A percentile compares a stretch with the other conserved stretches of the same genome.
These are phyloP conservation scores for Podospora pseudoanserina DNA, from an alignment of 495 filamentous ascomycete species.

Conservation along the genomic window DNA sequence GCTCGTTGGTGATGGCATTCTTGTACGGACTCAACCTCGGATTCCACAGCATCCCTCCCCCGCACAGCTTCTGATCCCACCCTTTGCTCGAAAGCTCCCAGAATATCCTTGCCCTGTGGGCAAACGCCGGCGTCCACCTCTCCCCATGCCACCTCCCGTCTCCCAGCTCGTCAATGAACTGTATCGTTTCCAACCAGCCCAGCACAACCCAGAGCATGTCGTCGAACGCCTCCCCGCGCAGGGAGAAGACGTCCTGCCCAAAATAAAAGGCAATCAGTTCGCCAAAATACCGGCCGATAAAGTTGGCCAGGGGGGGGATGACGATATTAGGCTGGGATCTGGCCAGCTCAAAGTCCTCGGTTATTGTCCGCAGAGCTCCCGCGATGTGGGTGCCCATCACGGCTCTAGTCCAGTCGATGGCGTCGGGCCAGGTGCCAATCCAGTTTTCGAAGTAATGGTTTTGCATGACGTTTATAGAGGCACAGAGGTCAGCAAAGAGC, in stretches of 20 bases:
- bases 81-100: conserved; percentile 75
- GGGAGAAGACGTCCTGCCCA: conserved; percentile 72
- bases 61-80: conserved; percentile 80
- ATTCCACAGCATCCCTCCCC: conserved; percentile 92
- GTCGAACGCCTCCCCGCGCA: conserved; percentile 82
- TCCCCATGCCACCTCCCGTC: conserved; percentile 63
- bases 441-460: conserved; percentile 69
- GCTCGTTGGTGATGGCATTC: conserved; percentile 94
- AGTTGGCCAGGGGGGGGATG: conserved; percentile 59
- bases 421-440: conserved; percentile 76
- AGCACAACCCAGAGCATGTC: conserved; percentile 98
- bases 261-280: conserved; percentile 77
- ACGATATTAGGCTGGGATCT: conserved; percentile 26
- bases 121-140: conserved; percentile 73
- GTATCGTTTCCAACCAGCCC: conserved; percentile 80
- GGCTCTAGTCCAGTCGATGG: conserved; percentile 94
- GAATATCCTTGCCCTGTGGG: conserved; percentile 83
- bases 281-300: conserved; percentile 77
- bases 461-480: conserved; percentile 72
- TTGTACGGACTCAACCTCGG: conserved; percentile 83
- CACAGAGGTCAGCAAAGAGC: conserved; percentile 46
- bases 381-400: conserved; percentile 80
- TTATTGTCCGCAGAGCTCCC: conserved; percentile 61
- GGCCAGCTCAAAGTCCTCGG: conserved; percentile 35
- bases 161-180: conserved; percentile 63